Evolutionary conservation across 2,329 filamentous ascomycete species (phyloP), one percentile per base, ranked within the genome.

Genomic region (Orbilia ellipsospora): DNA sequence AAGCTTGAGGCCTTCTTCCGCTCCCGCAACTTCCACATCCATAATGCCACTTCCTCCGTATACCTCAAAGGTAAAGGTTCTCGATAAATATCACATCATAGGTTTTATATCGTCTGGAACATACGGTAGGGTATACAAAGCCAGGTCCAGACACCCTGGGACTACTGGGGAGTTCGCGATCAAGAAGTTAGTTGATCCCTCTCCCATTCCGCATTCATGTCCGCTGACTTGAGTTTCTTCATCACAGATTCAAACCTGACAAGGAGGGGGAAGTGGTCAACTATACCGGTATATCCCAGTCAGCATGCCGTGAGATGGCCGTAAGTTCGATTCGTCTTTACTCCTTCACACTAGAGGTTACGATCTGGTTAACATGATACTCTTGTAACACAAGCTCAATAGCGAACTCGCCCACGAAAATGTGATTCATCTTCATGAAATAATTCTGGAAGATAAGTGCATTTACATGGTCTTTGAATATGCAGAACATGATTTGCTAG

Each of bases 391-490:
- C 10, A 26, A 80, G 15, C 86, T 99, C 0, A 99, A 95, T 83
- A 95, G 92, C 44, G 95, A 99, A 81, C 87, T 99, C 26, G 89
- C 88, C 72, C 93, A 99, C 82, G 85, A 88, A 68, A 98, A 98
- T 81, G 90, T 99, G 40, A 94, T 99, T 78, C 89, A 91, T 73
- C 88, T 97, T 0, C 89, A 94, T 77, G 95, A 99, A 83, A 98
- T 97, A 80, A 97, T 99, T 80, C 86, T 99, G 2, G 94, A 99
- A 83, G 94, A 97, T 83, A 98, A 98, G 84, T 97, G 94, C 84
- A 98, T 99, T 82, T 99, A 94, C 83, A 99, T 99, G 91, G 94
- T 99, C 1, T 98, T 99, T 80, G 95, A 98, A 82, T 99, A 97
- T 82, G 95, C 95, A 78, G 95, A 99, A 83, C 95, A 99, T 82